Percentiles rank a stretch among this genome's conserved stretches.
Evolutionary conservation across 2,329 filamentous ascomycete species (phyloP).

Genomic region (Fusarium redolens): DNA sequence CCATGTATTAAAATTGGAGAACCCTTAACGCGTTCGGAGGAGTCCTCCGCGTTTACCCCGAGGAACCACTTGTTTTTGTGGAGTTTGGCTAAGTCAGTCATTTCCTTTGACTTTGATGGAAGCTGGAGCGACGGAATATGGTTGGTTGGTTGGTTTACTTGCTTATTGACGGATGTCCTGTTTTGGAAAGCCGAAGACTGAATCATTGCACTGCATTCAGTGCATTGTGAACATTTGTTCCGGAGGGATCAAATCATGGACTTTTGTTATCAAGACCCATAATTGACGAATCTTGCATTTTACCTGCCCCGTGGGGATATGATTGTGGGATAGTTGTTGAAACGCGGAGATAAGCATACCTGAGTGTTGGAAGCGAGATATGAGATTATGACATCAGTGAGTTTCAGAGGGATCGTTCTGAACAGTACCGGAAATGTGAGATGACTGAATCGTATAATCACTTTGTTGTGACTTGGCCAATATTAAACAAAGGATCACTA

Average conservation of each 20-base stretch:
- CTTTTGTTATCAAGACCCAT: not conserved
- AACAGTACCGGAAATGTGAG: rapidly evolving
- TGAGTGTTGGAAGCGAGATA: not conserved
- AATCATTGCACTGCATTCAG: not conserved
- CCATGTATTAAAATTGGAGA: slow-evolving; percentile 6
- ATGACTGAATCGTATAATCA: too few species aligned
- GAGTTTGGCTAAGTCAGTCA: not conserved
- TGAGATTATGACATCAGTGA: not conserved
- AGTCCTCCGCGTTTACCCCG: not conserved
- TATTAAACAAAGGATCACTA: too few species aligned
- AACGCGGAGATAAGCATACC: not conserved
- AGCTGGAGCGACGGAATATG: too few species aligned
- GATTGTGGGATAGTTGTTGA: not conserved
- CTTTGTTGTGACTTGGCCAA: too few species aligned
- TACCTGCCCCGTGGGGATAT: slow-evolving; percentile 12
- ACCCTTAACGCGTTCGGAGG: not conserved
- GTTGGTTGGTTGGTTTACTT: not conserved
- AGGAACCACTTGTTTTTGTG: not conserved
- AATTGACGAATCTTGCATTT: not conserved
- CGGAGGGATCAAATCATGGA: not conserved
- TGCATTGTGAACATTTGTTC: rapidly evolving
- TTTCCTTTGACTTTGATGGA: not conserved
- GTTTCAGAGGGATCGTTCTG: rapidly evolving
- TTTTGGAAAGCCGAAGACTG: slow-evolving; percentile 4
- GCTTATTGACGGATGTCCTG: not conserved